Conservation (phyloP, 345 rosid genomes). For the Acer saccharum region DNA sequence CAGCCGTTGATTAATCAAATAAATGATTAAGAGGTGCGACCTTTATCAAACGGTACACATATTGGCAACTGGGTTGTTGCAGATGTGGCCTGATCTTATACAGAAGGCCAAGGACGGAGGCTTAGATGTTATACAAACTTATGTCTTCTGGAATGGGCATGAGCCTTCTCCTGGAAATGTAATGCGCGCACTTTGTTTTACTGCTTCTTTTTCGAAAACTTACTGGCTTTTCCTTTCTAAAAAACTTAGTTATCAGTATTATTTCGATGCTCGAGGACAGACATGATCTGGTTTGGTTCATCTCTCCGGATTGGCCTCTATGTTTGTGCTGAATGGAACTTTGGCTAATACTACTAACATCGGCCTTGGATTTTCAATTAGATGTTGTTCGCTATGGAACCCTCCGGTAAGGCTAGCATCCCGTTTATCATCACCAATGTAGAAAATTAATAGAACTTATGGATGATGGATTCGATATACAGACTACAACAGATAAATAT, state of each 20-base stretch:
- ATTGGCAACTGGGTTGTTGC: conserved; percentile 5
- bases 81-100: conserved; percentile 98
- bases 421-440: no score
- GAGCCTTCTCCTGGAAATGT: conserved; percentile 93
- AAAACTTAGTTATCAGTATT: conserved; percentile 44
- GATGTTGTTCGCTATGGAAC: no score
- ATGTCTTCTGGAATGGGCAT: conserved; percentile 96
- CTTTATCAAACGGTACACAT: no score
- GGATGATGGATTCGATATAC: no score
- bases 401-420: no score
- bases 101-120: conserved; percentile 97
- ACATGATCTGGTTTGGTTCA: conserved; percentile 87
- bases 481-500: no score
- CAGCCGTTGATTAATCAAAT: no score
- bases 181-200: conserved; percentile 15
- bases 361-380: no score
- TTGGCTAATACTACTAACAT: conserved; percentile 52
- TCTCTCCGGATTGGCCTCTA: no score
- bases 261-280: conserved; percentile 60
- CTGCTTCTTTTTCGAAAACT: background rate
- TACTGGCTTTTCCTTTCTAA: background rate
- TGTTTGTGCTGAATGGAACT: conserved; percentile 96
- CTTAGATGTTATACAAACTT: conserved; percentile 85
- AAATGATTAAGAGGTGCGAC: no score
- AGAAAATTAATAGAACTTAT: no score